A percentile compares a stretch with the other conserved stretches of the same genome.
These are phyloP conservation scores for Apostasia shenzhenica DNA, from an alignment of 106 monocot species.

Conservation along the genomic window DNA sequence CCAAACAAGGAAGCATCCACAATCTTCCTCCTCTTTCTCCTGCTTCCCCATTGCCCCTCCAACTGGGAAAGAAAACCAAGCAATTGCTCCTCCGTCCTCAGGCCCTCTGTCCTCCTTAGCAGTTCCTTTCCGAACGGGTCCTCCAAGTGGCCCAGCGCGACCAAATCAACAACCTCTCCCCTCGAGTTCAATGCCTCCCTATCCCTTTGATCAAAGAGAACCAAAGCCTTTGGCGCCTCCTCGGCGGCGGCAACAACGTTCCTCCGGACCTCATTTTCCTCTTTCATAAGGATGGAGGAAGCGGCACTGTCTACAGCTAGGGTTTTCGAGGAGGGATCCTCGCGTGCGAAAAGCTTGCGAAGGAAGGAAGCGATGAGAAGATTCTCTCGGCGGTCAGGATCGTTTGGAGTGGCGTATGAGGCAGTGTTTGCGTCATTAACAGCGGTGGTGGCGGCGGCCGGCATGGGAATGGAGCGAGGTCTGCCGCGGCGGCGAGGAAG, in stretches of 20 bases:
- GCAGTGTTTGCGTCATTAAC: background rate
- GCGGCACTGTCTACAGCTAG: background rate
- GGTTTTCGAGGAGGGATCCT: background rate
- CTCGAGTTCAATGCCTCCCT: constrained; percentile 12
- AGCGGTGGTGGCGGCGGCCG: background rate
- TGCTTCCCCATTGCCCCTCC: constrained; percentile 23
- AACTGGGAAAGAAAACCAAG: constrained; percentile 17
- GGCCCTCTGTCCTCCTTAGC: constrained; percentile 13
- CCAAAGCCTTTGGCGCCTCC: constrained; percentile 9
- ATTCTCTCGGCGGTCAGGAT: constrained; percentile 41
- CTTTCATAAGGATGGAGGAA: background rate
- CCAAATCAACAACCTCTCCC: constrained; percentile 19
- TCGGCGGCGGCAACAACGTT: background rate
- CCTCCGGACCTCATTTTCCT: background rate
- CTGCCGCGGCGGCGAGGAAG: constrained; percentile 28
- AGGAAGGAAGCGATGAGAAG: constrained; percentile 41
- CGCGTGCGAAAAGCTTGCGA: constrained; percentile 38
- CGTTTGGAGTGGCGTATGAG: constrained; percentile 9
- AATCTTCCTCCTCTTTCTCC: constrained; percentile 26
- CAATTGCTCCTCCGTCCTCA: constrained; percentile 24
- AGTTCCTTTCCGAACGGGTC: constrained; percentile 20
- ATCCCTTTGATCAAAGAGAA: constrained; percentile 3
- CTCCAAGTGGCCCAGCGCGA: background rate
- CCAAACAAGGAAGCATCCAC: constrained; percentile 23
- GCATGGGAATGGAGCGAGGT: constrained; percentile 13